phyloP scores from a whole-genome alignment of 2,329 filamentous ascomycete genomes.

The Aureobasidium sp. region DNA sequence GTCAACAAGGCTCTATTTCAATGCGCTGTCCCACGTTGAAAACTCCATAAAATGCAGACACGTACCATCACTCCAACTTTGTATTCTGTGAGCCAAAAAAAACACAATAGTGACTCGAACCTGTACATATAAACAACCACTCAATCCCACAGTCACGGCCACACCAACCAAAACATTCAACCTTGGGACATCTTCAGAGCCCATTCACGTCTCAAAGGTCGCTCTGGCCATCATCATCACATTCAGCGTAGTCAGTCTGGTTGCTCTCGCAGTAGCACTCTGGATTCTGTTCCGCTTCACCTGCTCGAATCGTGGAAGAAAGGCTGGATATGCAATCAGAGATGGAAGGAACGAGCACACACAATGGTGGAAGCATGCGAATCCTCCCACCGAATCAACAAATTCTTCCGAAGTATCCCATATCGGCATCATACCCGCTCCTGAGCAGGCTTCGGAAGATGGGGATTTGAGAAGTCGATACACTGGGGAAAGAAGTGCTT shows the following conservation, averaged over 20 bases:
- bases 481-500: background rate
- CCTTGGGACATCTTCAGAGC: background rate
- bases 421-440: background rate
- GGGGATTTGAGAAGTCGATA: background rate
- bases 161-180: background rate
- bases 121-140: background rate
- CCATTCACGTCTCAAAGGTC: slow-evolving; percentile 7
- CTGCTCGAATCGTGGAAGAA: slow-evolving; percentile 10
- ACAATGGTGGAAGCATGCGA: slow-evolving; percentile 12
- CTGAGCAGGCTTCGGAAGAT: background rate
- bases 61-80: background rate
- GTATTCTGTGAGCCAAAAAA: background rate
- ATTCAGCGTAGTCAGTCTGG: slow-evolving; percentile 9
- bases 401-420: background rate
- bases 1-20: background rate
- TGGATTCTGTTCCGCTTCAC: slow-evolving; percentile 10
- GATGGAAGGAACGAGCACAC: slow-evolving; percentile 9
- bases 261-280: background rate
- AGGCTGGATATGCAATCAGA: background rate
- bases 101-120: background rate
- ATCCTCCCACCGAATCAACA: background rate
- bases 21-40: background rate
- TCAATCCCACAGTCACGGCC: background rate
- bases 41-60: background rate
- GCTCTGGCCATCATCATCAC: slow-evolving; percentile 13